Evolutionary conservation across 2,329 filamentous ascomycete species (phyloP), one percentile per base, ranked within the genome.

Genomic region (Hymenoscyphus linearis): DNA sequence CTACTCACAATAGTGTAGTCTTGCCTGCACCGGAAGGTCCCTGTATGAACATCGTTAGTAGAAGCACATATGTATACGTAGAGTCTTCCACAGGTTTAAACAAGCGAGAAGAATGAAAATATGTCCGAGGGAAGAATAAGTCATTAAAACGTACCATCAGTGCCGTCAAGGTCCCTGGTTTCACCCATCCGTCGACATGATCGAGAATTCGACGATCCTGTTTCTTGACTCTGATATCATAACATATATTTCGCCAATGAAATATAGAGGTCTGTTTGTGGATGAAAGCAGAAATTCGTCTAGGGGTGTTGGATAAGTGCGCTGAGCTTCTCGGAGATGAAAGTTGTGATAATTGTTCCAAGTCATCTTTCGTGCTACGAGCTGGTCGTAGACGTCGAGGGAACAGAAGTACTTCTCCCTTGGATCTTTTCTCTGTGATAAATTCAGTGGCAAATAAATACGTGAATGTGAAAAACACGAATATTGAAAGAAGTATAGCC

Each of bases 371-470:
- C 7, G 35, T 14, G 26, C 34, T 34, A 50, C n/a, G 34, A 7
- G 9, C 16, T 36, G 61, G 61, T 14, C 55, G 31, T 36, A 52
- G 52, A 54, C 81, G 86, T 55, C 86, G 84, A 60, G 85, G 86
- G 78, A 90, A 91, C 37, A 91, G 82, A 6, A 91, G 78, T 14
- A 91, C 86, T 69, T 91, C 88, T 59, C 87, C 88, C 79, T 89
- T 91, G 50, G 86, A 89, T 73, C 57, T 60, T 22, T 60, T 60
- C 13, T 54, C 59, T n/a, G 53, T 52, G 57, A 79, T 77, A 37
- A 84, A 80, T 73, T 91, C 88, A 13, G 85, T 85, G 0, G 81
- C 78, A 22, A 82, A 61, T 67, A 91, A 80, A 74, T 91, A 89
- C 7, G 77, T 79, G 55, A 74, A 35, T 25, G 85, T 75, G 76